Conservation (phyloP, 2,329 filamentous ascomycete species). For the Juglanconis sp. region DNA sequence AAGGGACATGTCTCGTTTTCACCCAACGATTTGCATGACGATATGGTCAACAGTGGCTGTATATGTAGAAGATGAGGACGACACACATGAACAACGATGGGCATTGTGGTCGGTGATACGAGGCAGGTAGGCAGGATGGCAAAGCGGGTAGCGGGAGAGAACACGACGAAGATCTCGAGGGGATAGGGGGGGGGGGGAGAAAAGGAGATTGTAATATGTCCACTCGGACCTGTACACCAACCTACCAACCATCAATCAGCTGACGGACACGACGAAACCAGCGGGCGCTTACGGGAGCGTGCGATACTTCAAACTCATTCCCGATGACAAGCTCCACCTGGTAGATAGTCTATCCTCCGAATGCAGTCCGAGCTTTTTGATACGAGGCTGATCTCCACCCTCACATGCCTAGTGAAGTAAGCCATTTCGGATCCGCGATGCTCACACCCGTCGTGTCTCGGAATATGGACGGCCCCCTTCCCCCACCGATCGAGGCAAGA, state of each 20-base stretch:
- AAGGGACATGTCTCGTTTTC: neutral
- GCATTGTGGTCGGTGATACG: constrained; percentile 4
- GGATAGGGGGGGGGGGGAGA: neutral
- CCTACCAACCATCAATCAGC: constrained; percentile 10
- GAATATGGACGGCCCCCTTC: neutral
- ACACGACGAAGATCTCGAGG: neutral
- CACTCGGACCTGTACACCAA: constrained; percentile 12
- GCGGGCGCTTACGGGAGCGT: constrained; percentile 4
- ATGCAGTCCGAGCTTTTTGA: neutral
- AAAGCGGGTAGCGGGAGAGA: neutral
- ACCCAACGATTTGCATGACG: constrained; percentile 14
- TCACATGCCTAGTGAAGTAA: neutral
- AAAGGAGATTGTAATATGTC: constrained; percentile 14
- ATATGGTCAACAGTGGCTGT: constrained; percentile 12
- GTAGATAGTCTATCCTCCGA: neutral
- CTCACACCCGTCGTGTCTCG: neutral
- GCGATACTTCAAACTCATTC: neutral
- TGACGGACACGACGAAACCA: neutral
- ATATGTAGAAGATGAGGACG: constrained; percentile 15
- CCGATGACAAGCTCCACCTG: neutral
- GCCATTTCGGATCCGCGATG: neutral
- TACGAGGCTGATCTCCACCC: neutral
- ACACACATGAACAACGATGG: constrained; percentile 16
- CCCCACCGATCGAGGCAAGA: neutral
- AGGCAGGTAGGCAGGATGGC: constrained; percentile 1